Conservation (phyloP, 208 protist species). For the Leishmania braziliensis region DNA sequence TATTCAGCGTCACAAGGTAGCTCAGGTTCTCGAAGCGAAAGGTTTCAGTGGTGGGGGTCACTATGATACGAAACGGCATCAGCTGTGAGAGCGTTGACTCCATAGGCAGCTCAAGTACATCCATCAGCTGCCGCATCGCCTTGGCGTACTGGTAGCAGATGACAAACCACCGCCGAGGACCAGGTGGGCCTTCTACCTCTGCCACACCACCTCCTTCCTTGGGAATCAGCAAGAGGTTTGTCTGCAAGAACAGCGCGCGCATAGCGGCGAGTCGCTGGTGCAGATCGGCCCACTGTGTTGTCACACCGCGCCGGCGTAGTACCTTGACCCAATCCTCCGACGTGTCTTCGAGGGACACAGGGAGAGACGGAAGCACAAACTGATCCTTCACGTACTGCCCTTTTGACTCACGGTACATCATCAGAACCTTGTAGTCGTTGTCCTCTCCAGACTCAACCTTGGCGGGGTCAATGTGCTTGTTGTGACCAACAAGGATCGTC, state of each 20-base stretch:
- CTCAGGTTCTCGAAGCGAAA: conserved; percentile 85
- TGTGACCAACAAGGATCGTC: conserved; percentile 69
- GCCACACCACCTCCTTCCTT: conserved; percentile 82
- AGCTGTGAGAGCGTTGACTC: conserved; percentile 70
- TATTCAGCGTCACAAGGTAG: conserved; percentile 78
- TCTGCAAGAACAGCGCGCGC: conserved; percentile 67
- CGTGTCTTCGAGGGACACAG: conserved; percentile 67
- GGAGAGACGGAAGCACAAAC: conserved; percentile 77
- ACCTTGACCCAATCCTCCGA: conserved; percentile 79
- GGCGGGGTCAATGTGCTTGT: conserved; percentile 59
- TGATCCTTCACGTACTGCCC: conserved; percentile 78
- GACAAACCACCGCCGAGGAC: conserved; percentile 77
- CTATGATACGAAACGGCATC: conserved; percentile 72
- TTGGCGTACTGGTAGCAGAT: conserved; percentile 65
- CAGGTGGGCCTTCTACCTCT: conserved; percentile 87
- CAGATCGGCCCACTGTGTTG: conserved; percentile 68
- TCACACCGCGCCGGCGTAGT: conserved; percentile 70
- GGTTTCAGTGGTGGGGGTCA: conserved; percentile 79
- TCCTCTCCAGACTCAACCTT: conserved; percentile 73
- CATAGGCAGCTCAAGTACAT: conserved; percentile 89
- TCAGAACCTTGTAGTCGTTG: conserved; percentile 91
- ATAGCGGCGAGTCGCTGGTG: conserved; percentile 78
- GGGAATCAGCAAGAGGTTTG: conserved; percentile 82
- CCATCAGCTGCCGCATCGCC: conserved; percentile 74
- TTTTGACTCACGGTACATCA: conserved; percentile 83